phyloP scores from a whole-genome alignment of 2,329 filamentous ascomycete species.

The Colletotrichum shisoi region DNA sequence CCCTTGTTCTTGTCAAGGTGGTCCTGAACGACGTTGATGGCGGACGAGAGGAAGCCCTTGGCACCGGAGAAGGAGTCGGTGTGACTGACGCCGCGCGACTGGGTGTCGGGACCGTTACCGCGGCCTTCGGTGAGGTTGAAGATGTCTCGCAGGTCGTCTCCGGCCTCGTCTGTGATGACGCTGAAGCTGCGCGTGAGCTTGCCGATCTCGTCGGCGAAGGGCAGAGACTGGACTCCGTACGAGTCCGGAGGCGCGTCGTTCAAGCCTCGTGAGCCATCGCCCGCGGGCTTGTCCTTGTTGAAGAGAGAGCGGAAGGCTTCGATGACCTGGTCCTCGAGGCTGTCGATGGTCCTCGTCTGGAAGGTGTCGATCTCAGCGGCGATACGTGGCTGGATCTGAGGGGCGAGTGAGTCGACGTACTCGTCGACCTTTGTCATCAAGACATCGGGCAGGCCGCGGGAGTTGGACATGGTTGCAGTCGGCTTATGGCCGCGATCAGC shows the following conservation, averaged over 20 bases:
- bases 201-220: constrained; percentile 57
- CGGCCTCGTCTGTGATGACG: constrained; percentile 52
- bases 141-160: constrained; percentile 55
- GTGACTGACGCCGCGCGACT: constrained; percentile 42
- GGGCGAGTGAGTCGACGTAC: constrained; percentile 57
- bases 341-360: constrained; percentile 56
- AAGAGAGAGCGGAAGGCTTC: constrained; percentile 57
- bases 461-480: constrained; percentile 45
- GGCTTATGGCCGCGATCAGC: neutral
- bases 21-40: constrained; percentile 54
- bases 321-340: constrained; percentile 54
- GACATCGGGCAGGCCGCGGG: constrained; percentile 52
- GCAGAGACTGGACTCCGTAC: constrained; percentile 53
- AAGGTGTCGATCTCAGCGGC: constrained; percentile 54
- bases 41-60: constrained; percentile 53
- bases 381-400: constrained; percentile 58
- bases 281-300: constrained; percentile 46
- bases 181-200: constrained; percentile 52
- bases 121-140: constrained; percentile 53
- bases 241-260: constrained; percentile 50
- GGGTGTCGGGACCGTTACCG: constrained; percentile 38
- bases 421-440: constrained; percentile 56
- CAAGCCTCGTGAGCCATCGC: constrained; percentile 43
- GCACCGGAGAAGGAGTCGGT: constrained; percentile 45
- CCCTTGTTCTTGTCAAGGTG: constrained; percentile 48